Base-by-base conservation (phyloP, 176 grass and related monocot species). In the Paspalum vaginatum region DNA sequence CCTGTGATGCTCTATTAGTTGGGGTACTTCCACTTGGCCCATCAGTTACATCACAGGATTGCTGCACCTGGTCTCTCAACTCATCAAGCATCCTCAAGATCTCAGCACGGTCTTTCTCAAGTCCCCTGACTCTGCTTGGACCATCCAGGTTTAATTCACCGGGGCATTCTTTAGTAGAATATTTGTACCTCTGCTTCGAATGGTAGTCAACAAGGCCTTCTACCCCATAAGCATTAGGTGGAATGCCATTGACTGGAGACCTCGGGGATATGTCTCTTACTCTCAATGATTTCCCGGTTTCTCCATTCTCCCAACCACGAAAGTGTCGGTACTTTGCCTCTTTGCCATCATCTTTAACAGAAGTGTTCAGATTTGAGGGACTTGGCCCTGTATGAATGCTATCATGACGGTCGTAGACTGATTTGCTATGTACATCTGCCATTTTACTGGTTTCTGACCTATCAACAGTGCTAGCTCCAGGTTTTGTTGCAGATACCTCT, bases 61-160 rank as follows among this genome's bases (percentile, higher is more conserved):
- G 83, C 21, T 95, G 88, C 10, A 98, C 88, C 83, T 95, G 95
- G 54, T 89, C 96, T 60, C 96, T 92, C 78, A 99, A 82, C 76
- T 99, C 96, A 87, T 93, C 90, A 58, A 99, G 92, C 92, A 93
- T 93, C 83, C 72, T 84, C 57, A 98, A 75, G 58, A 98, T 79
- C 37, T 92, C 83, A 42, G 84, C 88, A 17, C 85, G 85, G 64
- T 95, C 92, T 88, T 91, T 91, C 72, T 98, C 90, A 55, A 95
- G 92, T 72, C 81, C 81, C 40, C 87, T 91, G 48, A 93, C 93
- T 91, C 70, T 88, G 80, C 82, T 94, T 76, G 88, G 85, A 72
- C 79, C 88, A 72, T 90, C 87, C 74, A 85, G 45, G 14, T 77
- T 68, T 68, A 52, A 58, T 59, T 73, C 80, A 56, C 38, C 52